Base-by-base conservation (phyloP, 345 rosid genomes). In the Hypericum androsaemum region DNA sequence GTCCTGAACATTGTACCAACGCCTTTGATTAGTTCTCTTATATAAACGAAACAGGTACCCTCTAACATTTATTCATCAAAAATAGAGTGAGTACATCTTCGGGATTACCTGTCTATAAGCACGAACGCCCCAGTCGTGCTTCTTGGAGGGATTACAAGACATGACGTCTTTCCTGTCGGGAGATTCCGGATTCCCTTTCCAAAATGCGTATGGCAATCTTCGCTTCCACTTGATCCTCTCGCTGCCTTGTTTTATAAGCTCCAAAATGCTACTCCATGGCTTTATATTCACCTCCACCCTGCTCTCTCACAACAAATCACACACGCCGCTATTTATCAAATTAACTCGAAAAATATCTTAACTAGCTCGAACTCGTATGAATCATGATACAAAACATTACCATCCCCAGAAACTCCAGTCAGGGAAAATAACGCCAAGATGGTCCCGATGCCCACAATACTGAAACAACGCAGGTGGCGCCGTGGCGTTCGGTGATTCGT, bases 251-350 rank as follows among this genome's bases (percentile, higher is more conserved):
- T 49, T 56, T 17, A 81, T 64, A 6, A 61, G 77, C 57, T 55
- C 28, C 50, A 79, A 52, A 15, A 71, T 46, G 37, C 41, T 57
- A 6, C 12, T 61, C 94, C 94, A 81, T 15, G 84, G 88, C 61
- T 63, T 84, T 66, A 84, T 54, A 51, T 79, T 79, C 17, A 66
- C 69, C 68, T 84, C 88, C 12, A 79, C 76, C 88, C 88, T 78
- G 8, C 9, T 16, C 11, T 10, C 17, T 5, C 44, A 41, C 3
- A 39, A 7, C 39, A 47, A 47, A 43, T 22, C 32, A 4, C 32
- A 22, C 32, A 1, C 32, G 4, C 14, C 4, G 3, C 28, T 15
- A 12, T 37, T 60, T 39, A 42, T 47, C 12, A 43, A 43, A 43
- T 1, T 9, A 6, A 43, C 5, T 43, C 14, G 7, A 6, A 9